These are phyloP conservation scores for Aspergillus costaricaensis DNA, from an alignment of 2,329 filamentous ascomycete genomes.

Conservation along the genomic window DNA sequence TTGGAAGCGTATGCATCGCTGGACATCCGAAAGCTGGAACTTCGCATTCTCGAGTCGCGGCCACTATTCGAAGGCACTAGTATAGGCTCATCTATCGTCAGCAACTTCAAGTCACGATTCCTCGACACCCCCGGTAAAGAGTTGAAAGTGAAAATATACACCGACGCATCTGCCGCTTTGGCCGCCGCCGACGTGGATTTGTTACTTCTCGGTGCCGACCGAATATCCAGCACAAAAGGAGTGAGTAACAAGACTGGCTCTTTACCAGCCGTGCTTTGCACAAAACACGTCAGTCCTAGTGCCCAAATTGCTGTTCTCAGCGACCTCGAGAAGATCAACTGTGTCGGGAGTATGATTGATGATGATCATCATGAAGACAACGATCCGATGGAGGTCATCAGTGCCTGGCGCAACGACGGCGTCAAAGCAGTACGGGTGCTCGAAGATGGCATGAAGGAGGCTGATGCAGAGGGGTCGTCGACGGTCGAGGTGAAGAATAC, in stretches of 20 bases:
- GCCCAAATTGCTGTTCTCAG: constrained; percentile 58
- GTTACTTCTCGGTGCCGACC: constrained; percentile 65
- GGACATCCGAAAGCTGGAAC: constrained; percentile 47
- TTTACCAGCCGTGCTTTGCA: constrained; percentile 59
- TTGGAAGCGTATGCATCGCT: constrained; percentile 42
- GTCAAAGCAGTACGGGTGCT: constrained; percentile 29
- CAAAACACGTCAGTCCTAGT: constrained; percentile 50
- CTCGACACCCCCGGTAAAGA: constrained; percentile 20
- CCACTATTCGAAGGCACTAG: constrained; percentile 66
- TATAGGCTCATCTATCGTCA: constrained; percentile 49
- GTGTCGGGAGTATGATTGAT: constrained; percentile 50
- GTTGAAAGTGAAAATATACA: constrained; percentile 54
- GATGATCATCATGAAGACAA: constrained; percentile 55
- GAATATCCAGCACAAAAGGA: constrained; percentile 59
- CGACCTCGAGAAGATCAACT: constrained; percentile 63
- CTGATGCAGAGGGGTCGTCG: constrained; percentile 15
- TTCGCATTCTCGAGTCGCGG: constrained; percentile 67
- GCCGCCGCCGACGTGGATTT: constrained; percentile 57
- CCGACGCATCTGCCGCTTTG: constrained; percentile 62
- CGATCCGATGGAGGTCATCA: constrained; percentile 52
- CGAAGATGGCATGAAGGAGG: constrained; percentile 16
- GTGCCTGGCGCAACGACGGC: constrained; percentile 46
- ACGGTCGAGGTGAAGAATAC: constrained; percentile 45
- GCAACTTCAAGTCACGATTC: constrained; percentile 25
- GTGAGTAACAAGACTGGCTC: constrained; percentile 70